Evolutionary conservation across 805 yeast genomes (phyloP).

Genomic region (Candida qinlingensis): DNA sequence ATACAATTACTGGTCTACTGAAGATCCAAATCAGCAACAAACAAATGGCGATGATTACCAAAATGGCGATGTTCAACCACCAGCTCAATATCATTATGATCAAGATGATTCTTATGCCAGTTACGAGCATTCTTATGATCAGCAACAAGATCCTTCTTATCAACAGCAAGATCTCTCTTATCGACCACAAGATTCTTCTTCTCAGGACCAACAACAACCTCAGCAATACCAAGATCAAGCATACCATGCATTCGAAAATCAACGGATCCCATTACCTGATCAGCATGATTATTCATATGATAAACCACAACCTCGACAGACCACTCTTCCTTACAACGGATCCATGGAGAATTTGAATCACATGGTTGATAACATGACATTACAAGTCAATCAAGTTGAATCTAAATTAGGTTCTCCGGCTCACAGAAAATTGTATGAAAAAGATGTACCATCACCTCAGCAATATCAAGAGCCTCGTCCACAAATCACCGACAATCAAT

Average conservation of each 20-base stretch:
- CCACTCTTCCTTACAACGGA: not conserved
- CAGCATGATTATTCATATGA: not conserved
- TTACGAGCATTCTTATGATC: not conserved
- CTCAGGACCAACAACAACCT: not conserved
- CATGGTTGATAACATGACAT: conserved; percentile 31
- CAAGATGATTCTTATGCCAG: not conserved
- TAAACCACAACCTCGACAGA: not conserved
- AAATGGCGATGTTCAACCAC: not conserved
- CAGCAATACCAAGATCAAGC: not conserved
- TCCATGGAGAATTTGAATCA: conserved; percentile 28
- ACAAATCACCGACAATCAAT: not conserved
- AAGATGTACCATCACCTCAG: not conserved
- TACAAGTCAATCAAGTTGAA: conserved; percentile 23
- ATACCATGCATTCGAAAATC: not conserved
- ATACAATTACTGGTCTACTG: conserved; percentile 16
- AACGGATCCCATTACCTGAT: not conserved
- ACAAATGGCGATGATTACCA: not conserved
- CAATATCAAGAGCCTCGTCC: not conserved
- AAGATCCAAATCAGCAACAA: not conserved
- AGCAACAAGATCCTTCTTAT: not conserved
- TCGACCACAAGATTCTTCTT: not conserved
- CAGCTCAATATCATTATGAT: not conserved
- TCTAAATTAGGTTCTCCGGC: conserved; percentile 12
- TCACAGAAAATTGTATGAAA: not conserved
- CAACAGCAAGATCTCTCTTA: not conserved